Evolutionary conservation across 257 asterid species (phyloP), one percentile per base, ranked within the genome.

Genomic region (Prunella vulgaris): DNA sequence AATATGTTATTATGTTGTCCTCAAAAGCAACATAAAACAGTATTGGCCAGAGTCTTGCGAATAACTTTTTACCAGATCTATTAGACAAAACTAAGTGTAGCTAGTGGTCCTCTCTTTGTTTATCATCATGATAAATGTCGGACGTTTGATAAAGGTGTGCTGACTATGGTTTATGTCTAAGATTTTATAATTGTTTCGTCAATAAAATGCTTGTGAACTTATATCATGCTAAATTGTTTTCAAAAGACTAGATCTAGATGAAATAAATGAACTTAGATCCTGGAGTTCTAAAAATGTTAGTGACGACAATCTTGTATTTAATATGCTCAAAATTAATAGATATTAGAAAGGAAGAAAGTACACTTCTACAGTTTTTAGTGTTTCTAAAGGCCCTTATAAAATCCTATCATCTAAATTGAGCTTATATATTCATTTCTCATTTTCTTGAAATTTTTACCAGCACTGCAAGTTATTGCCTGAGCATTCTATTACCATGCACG

Each of bases 351-450:
- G 17, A 18, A 54, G 22, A 54, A 54, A 54, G 15, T 3, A 60
- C 7, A 15, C 46, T 0, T 27, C 25, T 3, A 15, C 38, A 57
- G 7, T 14, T 22, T 13, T 4, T 54, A 32, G 10, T 37, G 46
- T 69, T 30, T 27, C 44, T n/a, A 57, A 15, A 56, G 56, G 32
- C 33, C 30, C 46, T 57, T 40, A n/a, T 10, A 10, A 10, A 28
- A 35, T 46, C 30, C 74, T 37, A 17, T 58, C 60, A 59, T 42
- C 48, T 25, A 15, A 40, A 66, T 46, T 56, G 18, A 38, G 74
- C 58, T 56, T 28, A 56, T 22, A 38, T 15, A 17, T n/a, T 38
- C n/a, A 17, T n/a, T n/a, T n/a, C n/a, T n/a, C n/a, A n/a, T n/a
- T 25, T 57, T 54, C 27, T 24, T 54, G 44, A 53, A 21, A 33